Percentiles rank a stretch among this genome's conserved stretches.
Evolutionary conservation across 805 yeast genomes (phyloP).

Genomic region (Hanseniaspora pseudoguilliermondii): DNA sequence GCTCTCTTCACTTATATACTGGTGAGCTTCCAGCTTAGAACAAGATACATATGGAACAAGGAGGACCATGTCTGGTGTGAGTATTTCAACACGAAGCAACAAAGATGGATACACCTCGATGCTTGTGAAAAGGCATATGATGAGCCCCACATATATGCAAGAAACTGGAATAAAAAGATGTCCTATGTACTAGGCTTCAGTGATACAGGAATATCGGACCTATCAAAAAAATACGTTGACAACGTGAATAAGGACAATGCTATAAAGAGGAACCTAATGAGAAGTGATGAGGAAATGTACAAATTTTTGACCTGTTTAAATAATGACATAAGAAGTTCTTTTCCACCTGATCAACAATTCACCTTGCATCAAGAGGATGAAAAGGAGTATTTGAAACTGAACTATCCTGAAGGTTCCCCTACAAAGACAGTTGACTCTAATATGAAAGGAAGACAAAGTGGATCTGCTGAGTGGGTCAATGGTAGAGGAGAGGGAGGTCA

Average conservation of each 20-base stretch:
- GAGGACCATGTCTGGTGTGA: constrained; percentile 98
- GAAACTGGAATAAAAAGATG: constrained; percentile 92
- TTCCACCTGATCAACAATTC: not conserved
- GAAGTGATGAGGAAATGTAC: constrained; percentile 29
- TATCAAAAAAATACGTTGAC: constrained; percentile 53
- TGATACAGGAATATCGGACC: constrained; percentile 50
- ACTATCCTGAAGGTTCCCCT: constrained; percentile 12
- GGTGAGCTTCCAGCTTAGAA: constrained; percentile 49
- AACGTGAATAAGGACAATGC: constrained; percentile 28
- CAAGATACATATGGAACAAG: constrained; percentile 69
- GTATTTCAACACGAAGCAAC: constrained; percentile 46
- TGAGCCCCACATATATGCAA: constrained; percentile 60
- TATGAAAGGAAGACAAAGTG: constrained; percentile 48
- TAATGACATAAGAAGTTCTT: constrained; percentile 28
- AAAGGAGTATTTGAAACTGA: constrained; percentile 27
- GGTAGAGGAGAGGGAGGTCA: constrained; percentile 65
- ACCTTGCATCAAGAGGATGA: constrained; percentile 22
- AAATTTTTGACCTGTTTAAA: constrained; percentile 14
- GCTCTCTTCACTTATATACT: constrained; percentile 64
- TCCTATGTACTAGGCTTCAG: constrained; percentile 68
- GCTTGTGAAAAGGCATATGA: constrained; percentile 80
- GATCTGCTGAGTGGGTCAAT: constrained; percentile 63
- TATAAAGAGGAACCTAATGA: constrained; percentile 36
- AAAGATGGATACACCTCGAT: constrained; percentile 80
- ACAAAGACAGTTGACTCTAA: not conserved